These are phyloP conservation scores for Leishmania mexicana DNA, from an alignment of 208 protist species.

Conservation along the genomic window DNA sequence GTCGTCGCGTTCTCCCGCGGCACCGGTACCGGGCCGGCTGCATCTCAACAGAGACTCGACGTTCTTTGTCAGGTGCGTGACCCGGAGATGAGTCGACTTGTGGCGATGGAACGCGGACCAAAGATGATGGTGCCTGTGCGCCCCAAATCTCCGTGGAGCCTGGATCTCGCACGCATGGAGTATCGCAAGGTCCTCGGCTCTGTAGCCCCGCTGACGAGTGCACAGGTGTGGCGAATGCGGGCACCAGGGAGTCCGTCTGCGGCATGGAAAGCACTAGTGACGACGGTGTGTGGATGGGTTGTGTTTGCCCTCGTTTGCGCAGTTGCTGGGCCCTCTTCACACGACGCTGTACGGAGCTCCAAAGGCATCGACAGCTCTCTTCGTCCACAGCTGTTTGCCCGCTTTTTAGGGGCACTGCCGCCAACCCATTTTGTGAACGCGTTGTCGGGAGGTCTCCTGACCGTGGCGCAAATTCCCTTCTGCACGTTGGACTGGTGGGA, in stretches of 20 bases:
- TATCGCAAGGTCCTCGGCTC: conserved; percentile 20
- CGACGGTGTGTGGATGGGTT: neutral
- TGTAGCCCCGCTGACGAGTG: conserved; percentile 16
- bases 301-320: neutral
- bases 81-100: conserved; percentile 31
- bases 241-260: neutral
- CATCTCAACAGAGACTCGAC: conserved; percentile 18
- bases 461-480: conserved; percentile 10
- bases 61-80: conserved; percentile 36
- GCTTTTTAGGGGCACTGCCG: conserved; percentile 12
- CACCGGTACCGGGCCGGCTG: neutral
- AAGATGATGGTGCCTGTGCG: conserved; percentile 30
- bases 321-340: conserved; percentile 2
- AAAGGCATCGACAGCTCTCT: conserved; percentile 26
- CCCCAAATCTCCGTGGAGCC: conserved; percentile 9
- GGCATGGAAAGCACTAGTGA: neutral
- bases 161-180: conserved; percentile 13
- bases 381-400: conserved; percentile 26
- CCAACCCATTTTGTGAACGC: conserved; percentile 25
- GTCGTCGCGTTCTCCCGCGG: conserved; percentile 32
- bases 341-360: conserved; percentile 15
- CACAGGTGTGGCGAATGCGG: conserved; percentile 30
- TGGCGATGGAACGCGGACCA: conserved; percentile 47
- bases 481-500: conserved; percentile 34
- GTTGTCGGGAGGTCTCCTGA: conserved; percentile 23